Conservation (phyloP, 768 basidiomycete genomes). For the Amanita subjunquillea region DNA sequence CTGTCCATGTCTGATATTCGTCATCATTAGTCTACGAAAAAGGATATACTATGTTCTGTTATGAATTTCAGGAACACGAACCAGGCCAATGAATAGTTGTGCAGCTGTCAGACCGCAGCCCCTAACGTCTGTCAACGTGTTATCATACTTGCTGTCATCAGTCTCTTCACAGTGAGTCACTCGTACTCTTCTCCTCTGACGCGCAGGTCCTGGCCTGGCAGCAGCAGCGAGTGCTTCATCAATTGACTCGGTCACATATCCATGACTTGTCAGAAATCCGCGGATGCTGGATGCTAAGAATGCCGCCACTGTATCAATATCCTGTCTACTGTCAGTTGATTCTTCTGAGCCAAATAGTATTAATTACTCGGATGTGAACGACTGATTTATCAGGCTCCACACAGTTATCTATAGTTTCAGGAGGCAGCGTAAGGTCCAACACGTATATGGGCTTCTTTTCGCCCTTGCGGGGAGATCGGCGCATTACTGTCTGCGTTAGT, state of each 20-base stretch:
- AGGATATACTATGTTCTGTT: background rate
- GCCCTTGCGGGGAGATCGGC: conserved; percentile 68
- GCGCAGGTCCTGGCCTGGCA: conserved; percentile 19
- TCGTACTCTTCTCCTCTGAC: conserved; percentile 41
- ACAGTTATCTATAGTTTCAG: conserved; percentile 62
- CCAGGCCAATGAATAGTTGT: background rate
- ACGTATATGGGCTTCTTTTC: conserved; percentile 81
- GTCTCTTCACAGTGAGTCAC: conserved; percentile 19
- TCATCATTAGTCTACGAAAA: conserved; percentile 5
- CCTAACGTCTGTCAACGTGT: no score
- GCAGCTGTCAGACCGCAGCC: background rate
- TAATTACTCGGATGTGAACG: conserved; percentile 56
- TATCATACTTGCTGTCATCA: background rate
- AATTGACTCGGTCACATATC: conserved; percentile 29
- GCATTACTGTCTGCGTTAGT: conserved; percentile 28
- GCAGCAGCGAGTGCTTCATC: background rate
- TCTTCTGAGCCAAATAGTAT: conserved; percentile 7
- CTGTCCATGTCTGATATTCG: conserved; percentile 34
- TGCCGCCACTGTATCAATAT: conserved; percentile 40
- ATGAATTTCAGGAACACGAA: background rate
- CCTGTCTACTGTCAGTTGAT: conserved; percentile 26
- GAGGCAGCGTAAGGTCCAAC: conserved; percentile 61
- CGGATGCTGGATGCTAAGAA: conserved; percentile 53
- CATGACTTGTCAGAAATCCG: conserved; percentile 53
- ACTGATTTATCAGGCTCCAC: conserved; percentile 69